Conservation (phyloP, 768 basidiomycete species). For the Dioszegia hungarica region DNA sequence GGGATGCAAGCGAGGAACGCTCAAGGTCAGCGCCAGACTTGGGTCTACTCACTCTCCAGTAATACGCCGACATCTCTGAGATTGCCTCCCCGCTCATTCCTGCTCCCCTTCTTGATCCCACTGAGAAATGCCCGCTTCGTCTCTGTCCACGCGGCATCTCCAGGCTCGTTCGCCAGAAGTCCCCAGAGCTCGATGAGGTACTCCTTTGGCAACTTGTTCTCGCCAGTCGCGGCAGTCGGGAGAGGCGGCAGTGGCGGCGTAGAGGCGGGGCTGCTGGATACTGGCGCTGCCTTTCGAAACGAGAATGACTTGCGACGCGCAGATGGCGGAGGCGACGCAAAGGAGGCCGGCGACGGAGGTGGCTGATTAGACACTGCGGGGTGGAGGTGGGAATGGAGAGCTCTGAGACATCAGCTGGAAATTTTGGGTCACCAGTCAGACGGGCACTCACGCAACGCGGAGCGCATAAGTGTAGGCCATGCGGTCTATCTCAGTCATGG, state of each 20-base stretch:
- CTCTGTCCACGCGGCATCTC: conserved; percentile 36
- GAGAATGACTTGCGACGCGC: conserved; percentile 9
- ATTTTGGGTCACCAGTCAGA: background rate
- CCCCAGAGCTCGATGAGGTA: conserved; percentile 46
- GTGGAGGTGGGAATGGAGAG: conserved; percentile 9
- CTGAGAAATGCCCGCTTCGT: conserved; percentile 21
- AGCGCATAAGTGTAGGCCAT: background rate
- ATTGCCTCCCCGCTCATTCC: conserved; percentile 42
- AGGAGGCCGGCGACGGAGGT: conserved; percentile 6
- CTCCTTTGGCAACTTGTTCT: conserved; percentile 43
- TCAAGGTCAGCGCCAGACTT: background rate
- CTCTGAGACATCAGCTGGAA: background rate
- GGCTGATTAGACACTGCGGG: conserved; percentile 8
- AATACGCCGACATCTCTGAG: conserved; percentile 40
- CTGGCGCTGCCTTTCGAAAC: background rate
- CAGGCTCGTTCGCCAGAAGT: conserved; percentile 33
- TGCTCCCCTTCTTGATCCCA: conserved; percentile 41
- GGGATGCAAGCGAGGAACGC: conserved; percentile 30
- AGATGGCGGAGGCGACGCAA: background rate
- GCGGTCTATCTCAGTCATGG: background rate
- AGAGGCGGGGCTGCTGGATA: background rate
- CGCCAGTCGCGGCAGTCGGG: background rate
- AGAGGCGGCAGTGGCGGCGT: conserved; percentile 1
- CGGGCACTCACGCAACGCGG: conserved; percentile 40
- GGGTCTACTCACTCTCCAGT: conserved; percentile 33